phyloP scores from a whole-genome alignment of 768 basidiomycete genomes.

The Rhodotorula sphaerocarpa region DNA sequence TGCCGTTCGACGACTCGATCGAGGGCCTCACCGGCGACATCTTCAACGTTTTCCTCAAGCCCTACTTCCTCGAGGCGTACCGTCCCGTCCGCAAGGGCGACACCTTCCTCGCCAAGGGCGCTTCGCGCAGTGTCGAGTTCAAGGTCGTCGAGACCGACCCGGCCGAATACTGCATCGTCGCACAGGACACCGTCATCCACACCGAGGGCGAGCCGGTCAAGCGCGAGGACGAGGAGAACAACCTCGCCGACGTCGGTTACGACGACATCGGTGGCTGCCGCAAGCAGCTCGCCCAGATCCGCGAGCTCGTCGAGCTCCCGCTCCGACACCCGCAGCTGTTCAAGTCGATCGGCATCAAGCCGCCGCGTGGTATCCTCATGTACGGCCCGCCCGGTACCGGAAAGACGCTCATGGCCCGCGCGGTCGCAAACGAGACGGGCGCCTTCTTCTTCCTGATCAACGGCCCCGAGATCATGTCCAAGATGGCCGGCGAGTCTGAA shows the following conservation, averaged over 20 bases:
- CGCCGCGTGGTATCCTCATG: conserved; percentile 96
- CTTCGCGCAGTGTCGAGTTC: conserved; percentile 81
- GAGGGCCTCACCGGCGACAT: conserved; percentile 97
- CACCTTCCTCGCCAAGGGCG: conserved; percentile 97
- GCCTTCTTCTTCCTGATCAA: conserved; percentile 99
- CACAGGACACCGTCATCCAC: conserved; percentile 96
- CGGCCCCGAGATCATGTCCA: conserved; percentile 99
- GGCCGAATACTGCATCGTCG: conserved; percentile 95
- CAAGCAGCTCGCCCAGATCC: conserved; percentile 99
- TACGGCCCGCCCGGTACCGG: conserved; percentile 98
- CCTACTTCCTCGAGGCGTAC: conserved; percentile 98
- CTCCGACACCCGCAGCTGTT: conserved; percentile 97
- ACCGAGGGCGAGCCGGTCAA: conserved; percentile 98
- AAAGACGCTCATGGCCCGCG: conserved; percentile 99
- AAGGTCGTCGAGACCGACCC: conserved; percentile 99
- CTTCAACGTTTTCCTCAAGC: conserved; percentile 95
- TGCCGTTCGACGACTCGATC: conserved; percentile 96
- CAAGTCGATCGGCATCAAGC: conserved; percentile 99
- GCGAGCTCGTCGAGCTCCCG: conserved; percentile 95
- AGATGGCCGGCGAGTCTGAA: conserved; percentile 99
- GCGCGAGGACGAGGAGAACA: conserved; percentile 95
- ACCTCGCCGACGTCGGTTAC: conserved; percentile 92
- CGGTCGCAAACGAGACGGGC: conserved; percentile 98
- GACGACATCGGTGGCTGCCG: conserved; percentile 99
- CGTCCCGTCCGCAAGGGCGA: conserved; percentile 94